Evolutionary conservation across 2,329 filamentous ascomycete species (phyloP).

Genomic region (Paecilomyces niveus): DNA sequence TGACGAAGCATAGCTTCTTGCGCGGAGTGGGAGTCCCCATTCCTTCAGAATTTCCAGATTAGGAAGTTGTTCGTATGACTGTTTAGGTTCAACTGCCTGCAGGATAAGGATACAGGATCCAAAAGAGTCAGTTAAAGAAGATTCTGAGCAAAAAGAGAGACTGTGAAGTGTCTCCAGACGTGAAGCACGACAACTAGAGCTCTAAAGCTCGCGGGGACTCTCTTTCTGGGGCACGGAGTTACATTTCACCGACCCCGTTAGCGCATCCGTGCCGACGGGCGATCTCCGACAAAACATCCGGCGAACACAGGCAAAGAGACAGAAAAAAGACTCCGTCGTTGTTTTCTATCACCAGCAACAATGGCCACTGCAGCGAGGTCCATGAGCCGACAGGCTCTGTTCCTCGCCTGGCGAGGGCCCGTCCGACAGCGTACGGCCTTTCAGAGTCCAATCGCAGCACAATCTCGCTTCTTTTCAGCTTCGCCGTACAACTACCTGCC

Average conservation of each 20-base stretch:
- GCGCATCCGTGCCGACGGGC: not conserved
- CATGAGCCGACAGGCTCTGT: constrained; percentile 28
- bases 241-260: not conserved
- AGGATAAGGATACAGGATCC: not conserved
- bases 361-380: constrained; percentile 35
- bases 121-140: not conserved
- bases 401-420: constrained; percentile 23
- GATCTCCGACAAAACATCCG: not conserved
- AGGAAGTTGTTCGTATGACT: not conserved
- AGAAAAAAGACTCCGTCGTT: not conserved
- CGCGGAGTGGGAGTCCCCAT: not conserved
- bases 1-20: constrained; percentile 64
- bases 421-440: constrained; percentile 7
- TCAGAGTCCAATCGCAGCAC: constrained; percentile 9
- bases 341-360: constrained; percentile 12
- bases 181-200: not conserved
- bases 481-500: constrained; percentile 25
- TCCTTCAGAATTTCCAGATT: not conserved
- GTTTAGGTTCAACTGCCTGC: not conserved
- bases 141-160: not conserved
- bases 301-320: not conserved
- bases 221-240: not conserved
- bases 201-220: not conserved
- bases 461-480: constrained; percentile 26
- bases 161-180: not conserved